Evolutionary conservation across 1,284 basidiomycete genomes (phyloP).

Genomic region (Heterobasidion occidentale): DNA sequence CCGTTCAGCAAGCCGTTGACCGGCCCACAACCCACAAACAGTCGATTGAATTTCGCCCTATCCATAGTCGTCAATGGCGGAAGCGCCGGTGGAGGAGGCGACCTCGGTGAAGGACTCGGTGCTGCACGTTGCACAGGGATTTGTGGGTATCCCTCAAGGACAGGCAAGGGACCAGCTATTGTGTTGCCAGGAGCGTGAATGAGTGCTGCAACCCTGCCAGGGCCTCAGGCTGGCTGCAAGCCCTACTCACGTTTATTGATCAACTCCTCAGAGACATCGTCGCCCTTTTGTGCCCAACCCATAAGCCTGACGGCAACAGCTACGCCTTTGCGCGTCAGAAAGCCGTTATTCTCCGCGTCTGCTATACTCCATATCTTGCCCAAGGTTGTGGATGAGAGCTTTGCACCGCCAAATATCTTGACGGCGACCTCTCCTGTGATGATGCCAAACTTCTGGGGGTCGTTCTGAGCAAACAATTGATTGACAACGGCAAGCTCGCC

Average conservation of each 20-base stretch:
- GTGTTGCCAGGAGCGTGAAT: background rate
- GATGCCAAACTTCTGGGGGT: conserved; percentile 72
- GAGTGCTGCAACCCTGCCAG: too few relatives aligned
- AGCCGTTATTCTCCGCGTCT: conserved; percentile 91
- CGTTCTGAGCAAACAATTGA: conserved; percentile 61
- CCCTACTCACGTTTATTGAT: conserved; percentile 55
- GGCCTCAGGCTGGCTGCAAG: too few relatives aligned
- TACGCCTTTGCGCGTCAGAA: conserved; percentile 81
- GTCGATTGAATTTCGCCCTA: conserved; percentile 71
- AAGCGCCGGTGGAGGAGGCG: conserved; percentile 42
- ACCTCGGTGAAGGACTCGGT: conserved; percentile 49
- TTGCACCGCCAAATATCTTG: conserved; percentile 72
- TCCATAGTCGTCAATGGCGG: conserved; percentile 74
- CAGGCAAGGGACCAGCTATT: conserved; percentile 76
- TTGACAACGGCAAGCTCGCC: conserved; percentile 61
- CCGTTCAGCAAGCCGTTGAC: conserved; percentile 72
- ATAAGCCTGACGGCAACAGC: conserved; percentile 85
- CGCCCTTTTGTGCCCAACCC: conserved; percentile 88
- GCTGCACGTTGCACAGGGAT: conserved; percentile 39
- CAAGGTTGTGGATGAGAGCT: conserved; percentile 69
- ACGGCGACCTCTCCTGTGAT: conserved; percentile 83
- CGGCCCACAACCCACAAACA: conserved; percentile 74
- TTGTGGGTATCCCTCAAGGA: conserved; percentile 65
- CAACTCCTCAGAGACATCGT: conserved; percentile 53
- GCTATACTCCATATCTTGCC: conserved; percentile 93